A percentile compares a stretch with the other conserved stretches of the same genome.
Evolutionary conservation across 2,329 filamentous ascomycete species (phyloP).

Genomic region (Alternaria dauci): DNA sequence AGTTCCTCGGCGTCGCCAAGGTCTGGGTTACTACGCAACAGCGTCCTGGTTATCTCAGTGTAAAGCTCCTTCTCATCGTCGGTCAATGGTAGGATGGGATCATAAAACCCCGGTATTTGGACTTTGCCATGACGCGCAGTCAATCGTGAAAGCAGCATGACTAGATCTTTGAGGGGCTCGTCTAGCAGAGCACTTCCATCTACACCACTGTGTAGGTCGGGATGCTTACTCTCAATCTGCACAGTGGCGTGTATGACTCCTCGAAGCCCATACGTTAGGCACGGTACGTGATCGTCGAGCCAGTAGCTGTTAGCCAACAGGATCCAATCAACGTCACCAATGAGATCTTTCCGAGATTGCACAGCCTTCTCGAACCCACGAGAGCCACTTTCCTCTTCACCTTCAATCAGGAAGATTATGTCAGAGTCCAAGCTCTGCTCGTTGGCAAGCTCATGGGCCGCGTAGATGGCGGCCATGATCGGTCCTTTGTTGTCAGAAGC

Average conservation of each 20-base stretch:
- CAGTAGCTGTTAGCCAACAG: slow-evolving; percentile 97
- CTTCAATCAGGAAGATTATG: slow-evolving; percentile 92
- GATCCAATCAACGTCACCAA: slow-evolving; percentile 93
- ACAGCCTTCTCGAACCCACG: slow-evolving; percentile 88
- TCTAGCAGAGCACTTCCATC: slow-evolving; percentile 90
- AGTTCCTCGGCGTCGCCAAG: slow-evolving; percentile 72
- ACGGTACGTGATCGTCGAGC: slow-evolving; percentile 95
- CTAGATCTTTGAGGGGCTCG: slow-evolving; percentile 90
- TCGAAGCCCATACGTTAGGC: slow-evolving; percentile 90
- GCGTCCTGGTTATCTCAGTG: slow-evolving; percentile 79
- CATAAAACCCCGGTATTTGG: slow-evolving; percentile 87
- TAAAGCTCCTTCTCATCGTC: slow-evolving; percentile 81
- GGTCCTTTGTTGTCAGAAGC: slow-evolving; percentile 98
- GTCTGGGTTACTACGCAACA: slow-evolving; percentile 75
- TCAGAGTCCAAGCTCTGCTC: slow-evolving; percentile 86
- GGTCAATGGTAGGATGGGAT: slow-evolving; percentile 78
- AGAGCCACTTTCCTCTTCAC: slow-evolving; percentile 94
- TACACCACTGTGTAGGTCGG: slow-evolving; percentile 95
- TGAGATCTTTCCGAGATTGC: slow-evolving; percentile 78
- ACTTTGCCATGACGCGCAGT: slow-evolving; percentile 83
- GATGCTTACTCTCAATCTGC: slow-evolving; percentile 82
- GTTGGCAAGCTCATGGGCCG: slow-evolving; percentile 86
- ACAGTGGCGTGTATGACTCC: slow-evolving; percentile 94
- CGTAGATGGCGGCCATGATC: slow-evolving; percentile 91
- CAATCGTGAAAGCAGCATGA: slow-evolving; percentile 80